A percentile compares a stretch with the other conserved stretches of the same genome.
Evolutionary conservation across 2,329 filamentous ascomycete species (phyloP).

Genomic region (Dactylellina leptospora): DNA sequence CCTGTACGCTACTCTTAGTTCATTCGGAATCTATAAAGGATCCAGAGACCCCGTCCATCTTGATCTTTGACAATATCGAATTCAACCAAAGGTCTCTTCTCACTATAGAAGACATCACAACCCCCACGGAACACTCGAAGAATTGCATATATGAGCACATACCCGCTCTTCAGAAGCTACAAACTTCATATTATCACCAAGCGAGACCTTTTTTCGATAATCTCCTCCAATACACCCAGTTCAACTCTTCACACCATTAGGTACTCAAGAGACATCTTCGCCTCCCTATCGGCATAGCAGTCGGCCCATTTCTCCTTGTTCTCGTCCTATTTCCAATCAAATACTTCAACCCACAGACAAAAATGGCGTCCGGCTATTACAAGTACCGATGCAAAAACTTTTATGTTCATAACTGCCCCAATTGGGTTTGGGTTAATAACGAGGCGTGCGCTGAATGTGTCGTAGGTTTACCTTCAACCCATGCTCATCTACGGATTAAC

Average conservation of each 20-base stretch:
- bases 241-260: not conserved
- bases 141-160: constrained; percentile 10
- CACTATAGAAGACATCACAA: constrained; percentile 19
- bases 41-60: constrained; percentile 49
- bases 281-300: constrained; percentile 8
- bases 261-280: not conserved
- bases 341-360: no score
- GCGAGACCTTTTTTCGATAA: constrained; percentile 1
- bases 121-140: constrained; percentile 30
- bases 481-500: constrained; percentile 42
- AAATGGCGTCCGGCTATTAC: constrained; percentile 56
- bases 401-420: constrained; percentile 56
- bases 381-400: constrained; percentile 58
- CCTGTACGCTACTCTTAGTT: constrained; percentile 42
- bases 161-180: constrained; percentile 17
- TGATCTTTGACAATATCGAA: constrained; percentile 33
- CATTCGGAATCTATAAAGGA: constrained; percentile 52
- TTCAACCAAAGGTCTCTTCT: constrained; percentile 24
- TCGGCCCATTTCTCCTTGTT: not conserved
- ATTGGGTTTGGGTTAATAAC: constrained; percentile 58
- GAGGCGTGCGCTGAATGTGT: constrained; percentile 57
- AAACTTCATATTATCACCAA: not conserved
- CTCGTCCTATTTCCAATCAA: not conserved
- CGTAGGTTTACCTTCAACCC: constrained; percentile 51
- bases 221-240: not conserved